Percentiles rank a stretch among this genome's conserved stretches.
phyloP scores from a whole-genome alignment of 495 filamentous ascomycete genomes.

The Xylaria flabelliformis region DNA sequence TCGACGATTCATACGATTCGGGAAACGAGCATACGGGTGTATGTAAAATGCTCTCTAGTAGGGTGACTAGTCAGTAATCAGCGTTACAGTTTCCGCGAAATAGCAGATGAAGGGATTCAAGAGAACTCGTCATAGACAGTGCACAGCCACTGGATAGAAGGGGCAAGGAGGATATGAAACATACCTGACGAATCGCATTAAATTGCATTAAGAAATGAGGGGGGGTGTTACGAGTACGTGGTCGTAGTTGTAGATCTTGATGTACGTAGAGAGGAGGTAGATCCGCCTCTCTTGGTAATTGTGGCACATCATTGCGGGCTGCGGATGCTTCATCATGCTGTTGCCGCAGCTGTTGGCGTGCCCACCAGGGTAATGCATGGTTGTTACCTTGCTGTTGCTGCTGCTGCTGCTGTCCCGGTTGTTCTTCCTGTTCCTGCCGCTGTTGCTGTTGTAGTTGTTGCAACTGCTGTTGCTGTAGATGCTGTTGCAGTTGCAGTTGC shows the following conservation, averaged over 20 bases:
- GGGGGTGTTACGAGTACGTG: background rate
- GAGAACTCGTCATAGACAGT: background rate
- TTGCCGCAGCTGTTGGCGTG: no score
- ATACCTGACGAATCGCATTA: background rate
- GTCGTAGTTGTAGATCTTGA: no score
- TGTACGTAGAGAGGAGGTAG: background rate
- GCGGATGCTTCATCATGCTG: no score
- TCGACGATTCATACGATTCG: background rate
- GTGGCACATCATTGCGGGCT: no score
- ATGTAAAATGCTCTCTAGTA: background rate
- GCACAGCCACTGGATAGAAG: background rate
- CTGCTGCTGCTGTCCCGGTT: no score
- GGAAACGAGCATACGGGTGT: background rate
- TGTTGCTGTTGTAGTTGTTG: no score
- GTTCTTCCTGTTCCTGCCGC: no score
- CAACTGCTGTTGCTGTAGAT: no score
- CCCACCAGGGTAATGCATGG: no score
- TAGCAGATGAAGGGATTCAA: background rate
- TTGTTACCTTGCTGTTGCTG: no score
- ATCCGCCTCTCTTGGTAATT: background rate
- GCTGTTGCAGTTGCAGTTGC: no score
- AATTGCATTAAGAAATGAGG: background rate
- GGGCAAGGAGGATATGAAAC: background rate
- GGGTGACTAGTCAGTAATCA: background rate
- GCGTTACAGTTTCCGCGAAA: background rate